Base-by-base conservation (phyloP, 2,329 filamentous ascomycete species). In the Trichoderma sp. region DNA sequence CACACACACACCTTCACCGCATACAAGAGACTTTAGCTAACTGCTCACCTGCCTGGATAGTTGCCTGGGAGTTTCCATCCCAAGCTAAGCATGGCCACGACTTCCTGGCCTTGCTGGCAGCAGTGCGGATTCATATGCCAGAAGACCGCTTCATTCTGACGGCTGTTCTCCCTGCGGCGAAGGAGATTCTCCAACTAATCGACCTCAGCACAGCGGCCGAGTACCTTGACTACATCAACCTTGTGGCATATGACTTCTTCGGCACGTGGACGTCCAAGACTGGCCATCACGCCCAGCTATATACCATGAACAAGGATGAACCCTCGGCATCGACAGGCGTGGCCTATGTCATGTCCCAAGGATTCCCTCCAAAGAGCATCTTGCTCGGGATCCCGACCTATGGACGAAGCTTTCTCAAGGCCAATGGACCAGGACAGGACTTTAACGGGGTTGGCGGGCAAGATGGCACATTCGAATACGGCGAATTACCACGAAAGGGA, bases 221-320 rank as follows among this genome's bases (percentile, higher is more conserved):
- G 56, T 89, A 91, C 73, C 83, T 96, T 43, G 91, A 95, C 78
- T 85, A 90, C 71, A 81, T 96, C 77, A 95, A 95, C 77, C 81
- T 96, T 43, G 93, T 91, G 86, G 87, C 91, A 1, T 96, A 94
- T 78, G 92, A 96, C 78, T 92, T 94, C 75, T 89, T 86, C 30
- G 91, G 92, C 1, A 83, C 87, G 4, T 94, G 91, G 91, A 87
- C 86, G 1, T 77, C 82, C 34, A 85, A 85, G 68, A 87, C 87
- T 56, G 92, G 91, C 7, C 91, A 95, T 77, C 92, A 95, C 66
- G 87, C 91, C 5, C 91, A 94, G 76, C 86, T 96, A 1, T 92
- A 89, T 75, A 82, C 88, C 1, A 85, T 88, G 68, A 81, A 79
- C 66, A 85, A 87, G 71, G 86, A 85, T 71, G 85, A 90, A 71